phyloP scores from a whole-genome alignment of 768 basidiomycete genomes.

The Tulasnella sp. region DNA sequence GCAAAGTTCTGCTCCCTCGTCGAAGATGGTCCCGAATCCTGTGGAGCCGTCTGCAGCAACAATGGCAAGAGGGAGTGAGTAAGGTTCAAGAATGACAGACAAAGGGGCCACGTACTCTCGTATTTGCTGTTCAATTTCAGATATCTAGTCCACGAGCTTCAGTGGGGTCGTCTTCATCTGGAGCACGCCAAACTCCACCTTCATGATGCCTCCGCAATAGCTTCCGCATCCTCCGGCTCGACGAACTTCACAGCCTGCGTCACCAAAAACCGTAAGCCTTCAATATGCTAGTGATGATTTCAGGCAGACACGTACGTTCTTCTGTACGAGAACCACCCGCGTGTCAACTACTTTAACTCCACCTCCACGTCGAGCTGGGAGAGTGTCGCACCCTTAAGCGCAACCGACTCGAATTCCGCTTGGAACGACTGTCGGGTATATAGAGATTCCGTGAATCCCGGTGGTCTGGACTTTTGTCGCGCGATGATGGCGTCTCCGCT shows the following conservation, averaged over 20 bases:
- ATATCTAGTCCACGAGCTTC: constrained; percentile 65
- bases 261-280: too few species aligned
- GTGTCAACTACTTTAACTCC: not conserved
- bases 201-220: constrained; percentile 48
- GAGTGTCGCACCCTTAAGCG: constrained; percentile 43
- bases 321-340: too few species aligned
- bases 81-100: not conserved
- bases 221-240: constrained; percentile 38
- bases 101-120: constrained; percentile 70
- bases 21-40: constrained; percentile 60
- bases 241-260: constrained; percentile 54
- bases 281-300: too few species aligned
- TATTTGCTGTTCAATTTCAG: constrained; percentile 64
- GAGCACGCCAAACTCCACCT: constrained; percentile 78
- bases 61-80: not conserved
- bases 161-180: constrained; percentile 70
- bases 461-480: too few species aligned
- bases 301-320: too few species aligned
- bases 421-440: too few species aligned
- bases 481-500: too few species aligned
- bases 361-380: constrained; percentile 57
- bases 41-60: constrained; percentile 54
- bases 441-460: too few species aligned
- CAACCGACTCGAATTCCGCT: constrained; percentile 48
- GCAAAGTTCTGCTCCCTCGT: constrained; percentile 69